phyloP scores from a whole-genome alignment of 2,329 filamentous ascomycete genomes.

The Phyllachora maydis region DNA sequence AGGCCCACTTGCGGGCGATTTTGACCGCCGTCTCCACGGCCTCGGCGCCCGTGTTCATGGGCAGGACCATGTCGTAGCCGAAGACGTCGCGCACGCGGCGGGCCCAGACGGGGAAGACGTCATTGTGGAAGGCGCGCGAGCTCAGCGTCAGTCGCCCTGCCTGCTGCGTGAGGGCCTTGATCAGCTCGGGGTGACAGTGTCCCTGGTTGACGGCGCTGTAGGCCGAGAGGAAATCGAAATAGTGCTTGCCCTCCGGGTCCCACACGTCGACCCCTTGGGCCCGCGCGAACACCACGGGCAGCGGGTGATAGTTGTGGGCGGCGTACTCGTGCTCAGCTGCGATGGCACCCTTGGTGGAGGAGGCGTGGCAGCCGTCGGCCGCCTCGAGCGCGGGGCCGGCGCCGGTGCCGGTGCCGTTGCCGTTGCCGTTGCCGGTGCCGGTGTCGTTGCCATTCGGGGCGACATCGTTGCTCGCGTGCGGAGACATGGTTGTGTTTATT shows the following conservation, averaged over 20 bases:
- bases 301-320: constrained; percentile 96
- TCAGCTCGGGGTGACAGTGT: constrained; percentile 89
- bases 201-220: constrained; percentile 98
- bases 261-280: constrained; percentile 78
- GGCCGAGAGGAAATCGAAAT: constrained; percentile 93
- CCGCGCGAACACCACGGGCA: constrained; percentile 80
- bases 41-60: constrained; percentile 96
- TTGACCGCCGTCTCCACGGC: constrained; percentile 93
- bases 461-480: constrained; percentile 28
- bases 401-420: constrained; percentile 13
- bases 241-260: constrained; percentile 91
- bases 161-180: constrained; percentile 79
- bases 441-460: too few species aligned
- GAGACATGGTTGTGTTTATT: constrained; percentile 30
- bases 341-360: constrained; percentile 65
- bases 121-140: constrained; percentile 92
- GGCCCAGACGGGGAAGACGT: constrained; percentile 91
- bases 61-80: constrained; percentile 92
- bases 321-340: constrained; percentile 64
- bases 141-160: constrained; percentile 77
- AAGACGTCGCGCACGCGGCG: constrained; percentile 79
- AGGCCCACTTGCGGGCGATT: constrained; percentile 92
- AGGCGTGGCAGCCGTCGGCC: constrained; percentile 42
- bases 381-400: constrained; percentile 2
- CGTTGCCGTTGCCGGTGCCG: too few species aligned